Percentiles rank a stretch among this genome's conserved stretches.
Conservation (phyloP, 345 rosid genomes). For the Euclidium syriacum region DNA sequence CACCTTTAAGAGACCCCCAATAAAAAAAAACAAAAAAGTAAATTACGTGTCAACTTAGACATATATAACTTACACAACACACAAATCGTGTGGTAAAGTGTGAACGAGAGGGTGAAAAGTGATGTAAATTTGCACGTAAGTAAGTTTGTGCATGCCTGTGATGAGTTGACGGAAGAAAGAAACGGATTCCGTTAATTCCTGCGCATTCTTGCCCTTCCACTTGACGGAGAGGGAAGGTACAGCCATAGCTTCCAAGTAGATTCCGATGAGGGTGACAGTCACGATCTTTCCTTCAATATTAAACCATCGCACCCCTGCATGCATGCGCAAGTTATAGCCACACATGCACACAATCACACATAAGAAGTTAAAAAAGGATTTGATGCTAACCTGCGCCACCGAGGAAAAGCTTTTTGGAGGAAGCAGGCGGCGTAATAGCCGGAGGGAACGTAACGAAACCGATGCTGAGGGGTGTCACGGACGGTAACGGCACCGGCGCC, state of each 20-base stretch:
- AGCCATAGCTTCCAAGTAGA: conserved; percentile 54
- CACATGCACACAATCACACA: background rate
- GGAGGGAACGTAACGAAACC: conserved; percentile 47
- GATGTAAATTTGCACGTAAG: background rate
- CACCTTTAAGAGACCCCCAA: conserved; percentile 31
- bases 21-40: background rate
- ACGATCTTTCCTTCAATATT: conserved; percentile 62
- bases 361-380: background rate
- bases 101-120: background rate
- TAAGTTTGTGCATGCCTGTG: conserved; percentile 42
- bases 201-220: conserved; percentile 60
- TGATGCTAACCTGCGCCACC: conserved; percentile 56
- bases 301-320: conserved; percentile 64
- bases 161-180: conserved; percentile 64
- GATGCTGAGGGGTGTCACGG: conserved; percentile 33
- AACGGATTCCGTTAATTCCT: conserved; percentile 46
- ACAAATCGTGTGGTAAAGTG: conserved; percentile 10
- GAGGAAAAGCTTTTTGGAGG: conserved; percentile 50
- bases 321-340: conserved; percentile 14
- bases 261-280: conserved; percentile 68
- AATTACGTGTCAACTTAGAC: background rate
- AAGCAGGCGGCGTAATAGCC: conserved; percentile 50
- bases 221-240: conserved; percentile 46
- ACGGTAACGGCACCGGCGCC: conserved; percentile 14
- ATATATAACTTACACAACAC: background rate